phyloP scores from a whole-genome alignment of 352 stramenopile genomes.

The Phytophthora lateralis region DNA sequence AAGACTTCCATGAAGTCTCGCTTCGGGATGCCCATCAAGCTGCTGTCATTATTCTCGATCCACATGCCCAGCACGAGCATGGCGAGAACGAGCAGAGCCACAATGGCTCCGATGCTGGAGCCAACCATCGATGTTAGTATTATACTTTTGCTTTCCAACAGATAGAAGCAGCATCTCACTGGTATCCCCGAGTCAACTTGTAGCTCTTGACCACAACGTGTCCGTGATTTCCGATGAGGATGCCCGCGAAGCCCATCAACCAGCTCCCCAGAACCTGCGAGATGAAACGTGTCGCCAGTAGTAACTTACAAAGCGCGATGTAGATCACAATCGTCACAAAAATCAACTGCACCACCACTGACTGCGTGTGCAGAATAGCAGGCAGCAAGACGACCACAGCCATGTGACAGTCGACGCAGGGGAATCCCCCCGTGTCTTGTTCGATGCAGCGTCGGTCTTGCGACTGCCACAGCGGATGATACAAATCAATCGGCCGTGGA shows the following conservation, averaged over 20 bases:
- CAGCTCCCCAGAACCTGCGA: conserved; percentile 68
- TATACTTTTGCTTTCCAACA: neutral
- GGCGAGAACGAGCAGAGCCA: conserved; percentile 50
- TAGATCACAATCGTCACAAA: conserved; percentile 22
- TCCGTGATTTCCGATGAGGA: conserved; percentile 66
- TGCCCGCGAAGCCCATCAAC: conserved; percentile 56
- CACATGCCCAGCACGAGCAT: conserved; percentile 63
- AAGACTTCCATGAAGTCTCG: conserved; percentile 70
- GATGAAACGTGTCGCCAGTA: conserved; percentile 56
- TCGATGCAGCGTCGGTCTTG: conserved; percentile 40
- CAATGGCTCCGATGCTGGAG: conserved; percentile 45
- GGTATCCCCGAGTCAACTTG: conserved; percentile 49
- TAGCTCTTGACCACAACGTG: conserved; percentile 54
- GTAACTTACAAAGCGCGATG: conserved; percentile 48
- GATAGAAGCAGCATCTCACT: conserved; percentile 27
- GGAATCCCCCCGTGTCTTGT: conserved; percentile 58
- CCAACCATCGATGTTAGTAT: conserved; percentile 2
- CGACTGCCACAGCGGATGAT: conserved; percentile 33
- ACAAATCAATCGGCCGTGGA: conserved; percentile 60
- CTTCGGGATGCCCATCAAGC: conserved; percentile 61
- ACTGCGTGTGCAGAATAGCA: conserved; percentile 49
- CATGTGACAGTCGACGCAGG: conserved; percentile 82
- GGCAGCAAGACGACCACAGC: conserved; percentile 68
- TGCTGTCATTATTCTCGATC: conserved; percentile 83
- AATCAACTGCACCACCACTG: conserved; percentile 33